Evolutionary conservation across 352 stramenopile species (phyloP).

Genomic region (Phytophthora niederhauseri): DNA sequence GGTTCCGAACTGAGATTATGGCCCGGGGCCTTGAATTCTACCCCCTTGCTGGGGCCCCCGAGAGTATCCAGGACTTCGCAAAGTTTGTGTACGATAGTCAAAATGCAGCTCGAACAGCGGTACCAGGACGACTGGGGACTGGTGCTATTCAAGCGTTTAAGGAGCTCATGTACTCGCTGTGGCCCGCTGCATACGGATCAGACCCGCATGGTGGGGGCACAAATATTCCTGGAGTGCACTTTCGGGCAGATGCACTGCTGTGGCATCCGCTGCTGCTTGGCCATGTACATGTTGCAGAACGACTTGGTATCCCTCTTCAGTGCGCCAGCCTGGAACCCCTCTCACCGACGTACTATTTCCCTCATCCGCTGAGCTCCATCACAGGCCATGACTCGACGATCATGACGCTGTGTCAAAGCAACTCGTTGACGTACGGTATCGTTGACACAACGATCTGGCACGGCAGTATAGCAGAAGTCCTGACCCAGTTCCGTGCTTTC

Average conservation of each 20-base stretch:
- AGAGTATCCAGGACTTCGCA: constrained; percentile 34
- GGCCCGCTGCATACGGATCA: constrained; percentile 44
- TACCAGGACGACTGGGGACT: constrained; percentile 27
- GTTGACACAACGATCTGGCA: constrained; percentile 35
- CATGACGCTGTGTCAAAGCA: constrained; percentile 40
- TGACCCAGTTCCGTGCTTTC: constrained; percentile 53
- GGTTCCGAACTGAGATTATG: constrained; percentile 63
- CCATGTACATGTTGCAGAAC: constrained; percentile 54
- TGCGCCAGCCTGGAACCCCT: constrained; percentile 46
- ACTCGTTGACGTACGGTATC: constrained; percentile 42
- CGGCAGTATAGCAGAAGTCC: constrained; percentile 38
- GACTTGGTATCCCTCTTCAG: constrained; percentile 57
- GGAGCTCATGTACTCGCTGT: constrained; percentile 50
- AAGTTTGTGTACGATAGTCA: constrained; percentile 31
- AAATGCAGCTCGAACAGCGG: constrained; percentile 16
- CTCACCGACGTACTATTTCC: constrained; percentile 49
- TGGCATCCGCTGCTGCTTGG: constrained; percentile 51
- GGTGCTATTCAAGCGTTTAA: constrained; percentile 40
- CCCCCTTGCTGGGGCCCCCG: constrained; percentile 37
- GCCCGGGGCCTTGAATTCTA: constrained; percentile 54
- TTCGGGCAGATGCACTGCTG: constrained; percentile 52
- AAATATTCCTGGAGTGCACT: constrained; percentile 37
- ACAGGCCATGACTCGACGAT: constrained; percentile 23
- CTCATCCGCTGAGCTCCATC: constrained; percentile 45
- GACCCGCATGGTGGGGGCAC: constrained; percentile 41